phyloP scores from a whole-genome alignment of 208 protist genomes.

The Wallacemonas sp. region DNA sequence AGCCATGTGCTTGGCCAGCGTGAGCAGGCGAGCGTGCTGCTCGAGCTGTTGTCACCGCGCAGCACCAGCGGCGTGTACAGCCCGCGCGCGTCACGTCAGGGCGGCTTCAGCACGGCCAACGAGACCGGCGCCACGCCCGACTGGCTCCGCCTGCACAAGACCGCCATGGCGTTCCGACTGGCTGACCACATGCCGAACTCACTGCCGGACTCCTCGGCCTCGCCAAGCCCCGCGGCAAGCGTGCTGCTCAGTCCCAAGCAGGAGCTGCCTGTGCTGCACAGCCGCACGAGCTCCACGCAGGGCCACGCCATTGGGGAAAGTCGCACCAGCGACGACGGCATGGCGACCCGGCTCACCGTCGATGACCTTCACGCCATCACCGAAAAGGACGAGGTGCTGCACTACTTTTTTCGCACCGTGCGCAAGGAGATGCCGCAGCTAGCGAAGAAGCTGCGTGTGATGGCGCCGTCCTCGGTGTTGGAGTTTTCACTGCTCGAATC shows the following conservation, averaged over 20 bases:
- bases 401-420: slow-evolving; percentile 22
- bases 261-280: too few relatives aligned
- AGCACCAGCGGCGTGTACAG: background rate
- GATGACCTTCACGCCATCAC: slow-evolving; percentile 29
- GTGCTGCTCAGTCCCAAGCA: background rate
- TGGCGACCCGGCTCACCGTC: slow-evolving; percentile 16
- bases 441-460: slow-evolving; percentile 27
- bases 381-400: slow-evolving; percentile 33
- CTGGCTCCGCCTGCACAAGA: background rate
- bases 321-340: background rate
- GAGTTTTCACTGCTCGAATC: slow-evolving; percentile 13
- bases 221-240: background rate
- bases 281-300: too few relatives aligned
- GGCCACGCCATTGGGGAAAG: too few relatives aligned
- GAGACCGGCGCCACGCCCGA: background rate
- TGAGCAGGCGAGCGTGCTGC: background rate
- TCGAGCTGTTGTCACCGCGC: background rate
- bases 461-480: slow-evolving; percentile 23
- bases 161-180: background rate
- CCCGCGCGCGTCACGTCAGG: background rate
- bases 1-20: background rate
- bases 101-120: background rate
- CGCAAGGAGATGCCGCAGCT: slow-evolving; percentile 19
- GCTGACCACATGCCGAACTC: background rate
- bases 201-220: background rate